Evolutionary conservation across 2,329 filamentous ascomycete species (phyloP), one percentile per base, ranked within the genome.

Genomic region (Xylariales sp.): DNA sequence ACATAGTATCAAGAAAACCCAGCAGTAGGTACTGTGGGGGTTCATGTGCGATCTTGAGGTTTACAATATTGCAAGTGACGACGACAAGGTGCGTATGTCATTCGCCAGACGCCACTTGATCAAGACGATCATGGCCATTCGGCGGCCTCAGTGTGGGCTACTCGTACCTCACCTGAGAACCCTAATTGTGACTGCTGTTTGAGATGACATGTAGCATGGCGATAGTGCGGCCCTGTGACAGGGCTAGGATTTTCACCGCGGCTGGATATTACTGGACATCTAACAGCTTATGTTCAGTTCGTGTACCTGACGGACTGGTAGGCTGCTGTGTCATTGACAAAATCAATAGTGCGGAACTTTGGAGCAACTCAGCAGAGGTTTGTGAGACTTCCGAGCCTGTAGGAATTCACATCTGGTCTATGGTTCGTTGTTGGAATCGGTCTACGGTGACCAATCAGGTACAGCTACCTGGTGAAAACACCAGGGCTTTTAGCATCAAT

Each of bases 401-500:
- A 14, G 32, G 12, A 18, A n/a, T 33, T 16, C 20, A n/a, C 15
- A 2, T 18, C 15, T 33, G 15, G 16, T 33, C 18, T 19, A 33
- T 39, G 36, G 25, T n/a, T 31, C 25, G 8, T 15, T 39, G n/a
- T 31, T 19, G 29, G 38, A n/a, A 15, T 32, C 28, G 15, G 25
- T 22, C 19, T 14, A 15, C 38, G 38, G 38, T 40, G 32, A 28
- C 39, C 39, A 42, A 42, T 42, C 39, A 42, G 31, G 15, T 4
- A 6, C n/a, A 10, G 32, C 11, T 28, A 28, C 31, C 31, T 42
- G 14, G 31, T 31, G 21, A 24, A 22, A 36, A 11, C 15, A 31
- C 12, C 41, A 42, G 46, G 34, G 44, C 47, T 48, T 42, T 51
- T 51, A 56, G 53, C 52, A 56, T 62, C 55, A 62, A 62, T 58